Percentiles rank a stretch among this genome's conserved stretches.
These are phyloP conservation scores for Aspergillus taichungensis DNA, from an alignment of 495 filamentous ascomycete genomes.

Conservation along the genomic window DNA sequence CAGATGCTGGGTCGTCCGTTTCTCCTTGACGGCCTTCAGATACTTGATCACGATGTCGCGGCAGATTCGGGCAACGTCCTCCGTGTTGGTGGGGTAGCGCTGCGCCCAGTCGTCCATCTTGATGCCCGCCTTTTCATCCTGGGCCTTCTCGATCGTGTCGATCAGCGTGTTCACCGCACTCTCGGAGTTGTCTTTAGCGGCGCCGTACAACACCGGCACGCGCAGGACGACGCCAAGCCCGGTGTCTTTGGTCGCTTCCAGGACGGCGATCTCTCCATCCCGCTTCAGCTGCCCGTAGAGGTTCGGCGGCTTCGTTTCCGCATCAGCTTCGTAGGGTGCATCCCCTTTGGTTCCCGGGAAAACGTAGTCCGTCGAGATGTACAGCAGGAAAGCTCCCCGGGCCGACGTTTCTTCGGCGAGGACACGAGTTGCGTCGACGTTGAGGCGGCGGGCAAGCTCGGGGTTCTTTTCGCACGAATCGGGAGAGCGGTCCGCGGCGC, in stretches of 20 bases:
- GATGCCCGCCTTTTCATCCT: slow-evolving; percentile 46
- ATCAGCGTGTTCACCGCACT: slow-evolving; percentile 79
- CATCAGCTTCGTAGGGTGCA: slow-evolving; percentile 68
- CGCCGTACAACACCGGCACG: slow-evolving; percentile 84
- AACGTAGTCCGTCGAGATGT: slow-evolving; percentile 95
- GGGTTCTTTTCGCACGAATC: slow-evolving; percentile 78
- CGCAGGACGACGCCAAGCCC: slow-evolving; percentile 61
- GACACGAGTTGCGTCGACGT: slow-evolving; percentile 58
- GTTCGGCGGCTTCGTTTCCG: slow-evolving; percentile 63
- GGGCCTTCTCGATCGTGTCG: slow-evolving; percentile 60
- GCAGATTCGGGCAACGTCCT: slow-evolving; percentile 79
- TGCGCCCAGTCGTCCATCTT: slow-evolving; percentile 87
- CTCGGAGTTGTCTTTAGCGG: slow-evolving; percentile 49
- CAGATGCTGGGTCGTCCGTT: slow-evolving; percentile 34
- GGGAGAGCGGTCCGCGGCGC: slow-evolving; percentile 85
- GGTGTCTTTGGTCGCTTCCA: slow-evolving; percentile 46
- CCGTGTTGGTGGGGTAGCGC: slow-evolving; percentile 78
- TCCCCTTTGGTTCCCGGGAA: slow-evolving; percentile 76
- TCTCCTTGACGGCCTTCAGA: slow-evolving; percentile 45
- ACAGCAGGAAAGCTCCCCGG: slow-evolving; percentile 64
- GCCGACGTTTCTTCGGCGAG: slow-evolving; percentile 59
- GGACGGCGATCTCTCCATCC: slow-evolving; percentile 69
- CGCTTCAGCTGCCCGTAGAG: slow-evolving; percentile 84
- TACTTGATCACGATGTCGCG: slow-evolving; percentile 63
- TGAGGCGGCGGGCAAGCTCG: slow-evolving; percentile 62